Conservation (phyloP, 257 asterid genomes). For the Mentha longifolia region DNA sequence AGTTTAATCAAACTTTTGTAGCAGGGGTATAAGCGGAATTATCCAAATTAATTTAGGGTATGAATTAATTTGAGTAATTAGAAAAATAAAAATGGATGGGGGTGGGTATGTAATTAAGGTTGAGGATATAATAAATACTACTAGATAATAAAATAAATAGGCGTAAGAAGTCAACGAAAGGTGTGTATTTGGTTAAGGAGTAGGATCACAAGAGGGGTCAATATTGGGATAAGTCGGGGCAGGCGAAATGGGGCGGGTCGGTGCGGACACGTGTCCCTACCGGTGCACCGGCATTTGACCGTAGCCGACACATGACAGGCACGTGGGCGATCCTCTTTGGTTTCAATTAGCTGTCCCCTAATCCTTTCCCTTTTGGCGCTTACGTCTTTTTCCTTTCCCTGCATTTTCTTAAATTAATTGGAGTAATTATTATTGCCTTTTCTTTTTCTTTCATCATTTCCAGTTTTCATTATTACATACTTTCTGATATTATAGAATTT, state of each 20-base stretch:
- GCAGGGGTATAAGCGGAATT: not conserved
- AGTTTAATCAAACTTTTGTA: not conserved
- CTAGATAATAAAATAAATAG: not conserved
- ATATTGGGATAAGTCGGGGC: slow-evolving; percentile 40
- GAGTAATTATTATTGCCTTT: not conserved
- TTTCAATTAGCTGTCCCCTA: slow-evolving; percentile 30
- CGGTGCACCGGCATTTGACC: slow-evolving; percentile 86
- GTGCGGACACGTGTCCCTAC: slow-evolving; percentile 68
- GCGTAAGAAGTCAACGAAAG: slow-evolving; percentile 47
- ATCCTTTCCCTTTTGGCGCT: not conserved
- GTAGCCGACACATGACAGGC: slow-evolving; percentile 56
- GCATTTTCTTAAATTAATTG: not conserved
- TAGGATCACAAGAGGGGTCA: slow-evolving; percentile 29
- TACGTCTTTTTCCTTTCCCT: slow-evolving; percentile 27
- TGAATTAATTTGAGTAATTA: slow-evolving; percentile 21
- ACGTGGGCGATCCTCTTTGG: slow-evolving; percentile 62
- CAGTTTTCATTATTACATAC: not conserved
- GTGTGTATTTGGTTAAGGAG: not conserved
- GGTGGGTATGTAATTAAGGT: slow-evolving; percentile 2
- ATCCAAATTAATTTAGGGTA: slow-evolving; percentile 1
- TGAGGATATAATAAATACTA: too few relatives aligned
- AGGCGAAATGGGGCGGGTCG: slow-evolving; percentile 8
- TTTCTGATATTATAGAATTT: too few relatives aligned
- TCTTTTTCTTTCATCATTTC: not conserved
- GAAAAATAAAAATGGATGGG: not conserved